Conservation (phyloP, 2,329 filamentous ascomycete species). For the Ophiostoma ips region DNA sequence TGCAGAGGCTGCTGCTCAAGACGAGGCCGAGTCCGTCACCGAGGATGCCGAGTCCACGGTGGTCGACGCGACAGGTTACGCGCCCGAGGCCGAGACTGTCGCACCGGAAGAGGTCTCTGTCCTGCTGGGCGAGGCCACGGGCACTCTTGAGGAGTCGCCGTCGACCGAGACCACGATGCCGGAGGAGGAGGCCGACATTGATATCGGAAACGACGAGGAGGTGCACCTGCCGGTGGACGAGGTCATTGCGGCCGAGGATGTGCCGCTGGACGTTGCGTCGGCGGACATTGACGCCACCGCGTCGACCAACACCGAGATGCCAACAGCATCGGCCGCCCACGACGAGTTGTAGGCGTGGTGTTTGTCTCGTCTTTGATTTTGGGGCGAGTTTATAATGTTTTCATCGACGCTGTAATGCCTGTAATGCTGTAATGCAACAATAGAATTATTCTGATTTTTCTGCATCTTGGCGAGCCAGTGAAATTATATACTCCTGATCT, state of each 20-base stretch:
- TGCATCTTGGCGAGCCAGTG: too few species aligned
- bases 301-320: constrained; percentile 1
- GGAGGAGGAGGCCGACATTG: constrained; percentile 10
- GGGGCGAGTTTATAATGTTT: neutral
- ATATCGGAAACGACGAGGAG: neutral
- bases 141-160: neutral
- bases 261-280: constrained; percentile 6
- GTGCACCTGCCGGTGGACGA: constrained; percentile 14
- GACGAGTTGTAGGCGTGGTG: neutral
- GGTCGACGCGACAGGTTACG: neutral
- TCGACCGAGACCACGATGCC: constrained; percentile 13
- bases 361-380: neutral
- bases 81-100: constrained; percentile 1
- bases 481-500: too few species aligned
- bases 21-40: neutral
- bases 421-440: too few species aligned
- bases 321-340: neutral
- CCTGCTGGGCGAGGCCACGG: constrained; percentile 15
- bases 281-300: constrained; percentile 1
- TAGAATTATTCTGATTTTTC: too few species aligned
- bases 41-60: neutral
- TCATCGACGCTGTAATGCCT: neutral
- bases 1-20: neutral
- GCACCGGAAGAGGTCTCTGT: constrained; percentile 21
- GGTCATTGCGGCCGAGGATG: constrained; percentile 9